Conservation (phyloP, 495 filamentous ascomycete species). For the Wilcoxina mikolae region DNA sequence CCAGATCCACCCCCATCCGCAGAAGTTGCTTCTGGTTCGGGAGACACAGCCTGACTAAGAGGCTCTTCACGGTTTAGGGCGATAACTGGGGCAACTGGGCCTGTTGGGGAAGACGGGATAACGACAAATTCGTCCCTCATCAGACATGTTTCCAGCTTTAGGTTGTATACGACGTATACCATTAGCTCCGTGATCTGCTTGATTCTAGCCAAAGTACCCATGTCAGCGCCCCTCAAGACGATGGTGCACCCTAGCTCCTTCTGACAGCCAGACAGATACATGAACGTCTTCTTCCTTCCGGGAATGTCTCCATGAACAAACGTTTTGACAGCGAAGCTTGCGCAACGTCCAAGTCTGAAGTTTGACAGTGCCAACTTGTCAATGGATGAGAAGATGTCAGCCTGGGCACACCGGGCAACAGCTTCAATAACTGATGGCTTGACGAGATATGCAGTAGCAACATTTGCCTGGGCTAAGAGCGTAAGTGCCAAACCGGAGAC, state of each 20-base stretch:
- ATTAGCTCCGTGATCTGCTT: conserved; percentile 97
- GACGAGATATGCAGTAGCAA: conserved; percentile 88
- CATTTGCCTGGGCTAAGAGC: conserved; percentile 70
- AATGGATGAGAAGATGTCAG: conserved; percentile 82
- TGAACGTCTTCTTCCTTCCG: conserved; percentile 78
- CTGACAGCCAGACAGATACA: conserved; percentile 85
- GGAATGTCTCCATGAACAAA: conserved; percentile 62
- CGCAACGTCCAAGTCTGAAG: conserved; percentile 62
- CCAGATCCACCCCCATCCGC: background rate
- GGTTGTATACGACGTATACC: conserved; percentile 95
- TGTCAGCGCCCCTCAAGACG: conserved; percentile 70
- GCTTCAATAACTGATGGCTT: conserved; percentile 91
- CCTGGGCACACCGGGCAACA: conserved; percentile 78
- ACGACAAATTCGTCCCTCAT: conserved; percentile 92
- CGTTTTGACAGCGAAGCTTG: conserved; percentile 87
- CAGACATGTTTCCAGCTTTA: conserved; percentile 87
- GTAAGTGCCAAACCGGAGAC: conserved; percentile 82
- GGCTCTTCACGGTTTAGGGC: background rate
- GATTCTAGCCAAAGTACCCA: conserved; percentile 53
- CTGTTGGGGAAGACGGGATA: conserved; percentile 51
- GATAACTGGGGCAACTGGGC: conserved; percentile 3
- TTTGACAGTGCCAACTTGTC: conserved; percentile 79
- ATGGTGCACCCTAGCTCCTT: conserved; percentile 93
- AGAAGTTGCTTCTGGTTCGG: background rate
- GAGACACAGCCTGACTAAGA: conserved; percentile 5